A percentile compares a stretch with the other conserved stretches of the same genome.
Evolutionary conservation across 441 rosid species (phyloP).

Genomic region (Croton laevigatus): DNA sequence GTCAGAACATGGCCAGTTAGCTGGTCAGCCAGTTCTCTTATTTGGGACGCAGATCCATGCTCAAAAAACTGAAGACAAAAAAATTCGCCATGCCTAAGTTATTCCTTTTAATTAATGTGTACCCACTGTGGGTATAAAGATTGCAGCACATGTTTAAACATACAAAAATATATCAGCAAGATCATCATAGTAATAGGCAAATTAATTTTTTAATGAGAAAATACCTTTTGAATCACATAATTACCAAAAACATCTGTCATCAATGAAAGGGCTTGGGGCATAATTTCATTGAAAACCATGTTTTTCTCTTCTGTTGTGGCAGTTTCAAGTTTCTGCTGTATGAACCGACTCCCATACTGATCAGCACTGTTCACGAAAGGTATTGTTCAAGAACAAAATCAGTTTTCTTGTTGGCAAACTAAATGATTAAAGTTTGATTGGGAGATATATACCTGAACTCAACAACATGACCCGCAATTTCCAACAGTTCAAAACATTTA

Average conservation of each 20-base stretch:
- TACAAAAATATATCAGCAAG: conserved; percentile 1
- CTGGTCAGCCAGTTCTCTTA: conserved; percentile 67
- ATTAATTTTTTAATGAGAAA: conserved; percentile 8
- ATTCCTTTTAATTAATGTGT: not conserved
- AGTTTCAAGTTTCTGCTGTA: conserved; percentile 80
- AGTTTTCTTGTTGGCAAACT: conserved; percentile 1
- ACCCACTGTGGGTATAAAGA: not conserved
- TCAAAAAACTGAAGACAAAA: conserved; percentile 62
- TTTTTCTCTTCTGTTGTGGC: conserved; percentile 59
- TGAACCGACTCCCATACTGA: conserved; percentile 78
- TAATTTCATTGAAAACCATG: conserved; percentile 68
- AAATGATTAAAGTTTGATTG: conserved; percentile 7
- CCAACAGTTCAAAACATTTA: conserved; percentile 65
- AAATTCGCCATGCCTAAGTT: conserved; percentile 5
- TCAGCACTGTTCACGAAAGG: conserved; percentile 47
- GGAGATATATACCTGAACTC: conserved; percentile 57
- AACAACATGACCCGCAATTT: conserved; percentile 71
- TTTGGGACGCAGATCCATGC: conserved; percentile 67
- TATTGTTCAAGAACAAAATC: conserved; percentile 7
- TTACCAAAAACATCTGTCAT: conserved; percentile 91
- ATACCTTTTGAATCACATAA: conserved; percentile 81
- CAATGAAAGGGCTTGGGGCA: conserved; percentile 59
- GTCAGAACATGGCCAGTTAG: conserved; percentile 68
- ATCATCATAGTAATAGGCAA: conserved; percentile 3
- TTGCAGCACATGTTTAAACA: conserved; percentile 5